These are phyloP conservation scores for Lactarius hatsudake DNA, from an alignment of 768 basidiomycete genomes.

Conservation along the genomic window DNA sequence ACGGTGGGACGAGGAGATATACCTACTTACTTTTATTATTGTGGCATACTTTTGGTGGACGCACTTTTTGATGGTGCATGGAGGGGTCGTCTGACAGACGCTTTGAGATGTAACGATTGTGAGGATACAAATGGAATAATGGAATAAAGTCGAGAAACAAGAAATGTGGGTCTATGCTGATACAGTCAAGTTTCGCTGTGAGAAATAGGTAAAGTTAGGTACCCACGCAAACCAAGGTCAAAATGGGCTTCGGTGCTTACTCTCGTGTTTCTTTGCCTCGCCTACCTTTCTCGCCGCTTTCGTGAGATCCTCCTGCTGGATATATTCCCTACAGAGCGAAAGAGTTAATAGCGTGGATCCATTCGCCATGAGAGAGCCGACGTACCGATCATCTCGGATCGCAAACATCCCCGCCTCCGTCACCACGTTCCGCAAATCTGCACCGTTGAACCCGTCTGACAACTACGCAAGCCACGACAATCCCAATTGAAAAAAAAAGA, in stretches of 20 bases:
- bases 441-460: conserved; percentile 92
- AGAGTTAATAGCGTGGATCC: conserved; percentile 1
- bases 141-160: neutral
- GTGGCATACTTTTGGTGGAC: conserved; percentile 2
- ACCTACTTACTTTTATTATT: conserved; percentile 14
- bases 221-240: neutral
- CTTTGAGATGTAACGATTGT: neutral
- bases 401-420: conserved; percentile 99
- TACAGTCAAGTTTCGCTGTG: conserved; percentile 25
- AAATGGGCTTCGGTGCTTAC: conserved; percentile 47
- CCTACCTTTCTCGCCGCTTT: conserved; percentile 95
- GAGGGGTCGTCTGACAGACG: neutral
- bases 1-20: neutral
- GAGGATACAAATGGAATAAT: neutral
- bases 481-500: neutral
- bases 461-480: conserved; percentile 44
- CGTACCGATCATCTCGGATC: conserved; percentile 88
- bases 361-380: conserved; percentile 1
- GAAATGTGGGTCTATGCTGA: conserved; percentile 13
- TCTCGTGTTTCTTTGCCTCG: conserved; percentile 98
- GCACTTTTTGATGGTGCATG: neutral
- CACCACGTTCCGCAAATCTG: conserved; percentile 91
- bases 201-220: neutral
- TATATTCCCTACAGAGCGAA: conserved; percentile 60
- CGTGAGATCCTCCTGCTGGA: conserved; percentile 91